A percentile compares a stretch with the other conserved stretches of the same genome.
Evolutionary conservation across 2,329 filamentous ascomycete genomes (phyloP).

Genomic region (Alternaria longipes): DNA sequence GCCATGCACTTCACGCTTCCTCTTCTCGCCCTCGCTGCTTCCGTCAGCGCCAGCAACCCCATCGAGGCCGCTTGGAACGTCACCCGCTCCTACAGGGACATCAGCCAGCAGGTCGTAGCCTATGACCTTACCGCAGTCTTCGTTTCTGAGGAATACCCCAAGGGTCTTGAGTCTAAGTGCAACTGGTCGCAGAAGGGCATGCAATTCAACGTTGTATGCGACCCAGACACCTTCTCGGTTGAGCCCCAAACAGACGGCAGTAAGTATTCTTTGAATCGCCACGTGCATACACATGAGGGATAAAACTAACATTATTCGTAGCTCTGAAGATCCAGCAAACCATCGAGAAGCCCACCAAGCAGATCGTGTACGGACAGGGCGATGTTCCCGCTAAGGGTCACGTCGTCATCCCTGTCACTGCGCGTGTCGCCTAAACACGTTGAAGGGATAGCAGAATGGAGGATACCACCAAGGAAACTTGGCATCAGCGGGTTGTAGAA

Average conservation of each 20-base stretch:
- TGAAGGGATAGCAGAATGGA: background rate
- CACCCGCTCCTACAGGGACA: background rate
- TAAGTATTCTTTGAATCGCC: background rate
- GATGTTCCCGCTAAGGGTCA: background rate
- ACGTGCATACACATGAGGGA: rapidly evolving
- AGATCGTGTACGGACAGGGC: conserved; percentile 3
- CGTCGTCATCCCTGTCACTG: conserved; percentile 2
- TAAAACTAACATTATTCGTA: background rate
- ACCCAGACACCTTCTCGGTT: background rate
- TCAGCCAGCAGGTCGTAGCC: background rate
- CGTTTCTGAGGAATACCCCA: background rate
- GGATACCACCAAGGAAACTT: background rate
- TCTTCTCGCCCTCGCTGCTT: background rate
- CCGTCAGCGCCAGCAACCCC: conserved; percentile 4
- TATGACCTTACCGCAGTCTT: background rate
- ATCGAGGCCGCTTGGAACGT: conserved; percentile 7
- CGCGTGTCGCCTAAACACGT: background rate
- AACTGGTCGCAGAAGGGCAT: background rate
- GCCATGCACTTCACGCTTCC: background rate
- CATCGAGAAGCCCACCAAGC: conserved; percentile 1
- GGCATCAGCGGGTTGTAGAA: background rate
- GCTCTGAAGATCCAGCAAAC: background rate
- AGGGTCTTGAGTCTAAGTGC: background rate
- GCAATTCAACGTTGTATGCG: background rate
- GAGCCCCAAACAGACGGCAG: conserved; percentile 1